A percentile compares a stretch with the other conserved stretches of the same genome.
Evolutionary conservation across 2,329 filamentous ascomycete species (phyloP).

Genomic region (Penicillium paneum): DNA sequence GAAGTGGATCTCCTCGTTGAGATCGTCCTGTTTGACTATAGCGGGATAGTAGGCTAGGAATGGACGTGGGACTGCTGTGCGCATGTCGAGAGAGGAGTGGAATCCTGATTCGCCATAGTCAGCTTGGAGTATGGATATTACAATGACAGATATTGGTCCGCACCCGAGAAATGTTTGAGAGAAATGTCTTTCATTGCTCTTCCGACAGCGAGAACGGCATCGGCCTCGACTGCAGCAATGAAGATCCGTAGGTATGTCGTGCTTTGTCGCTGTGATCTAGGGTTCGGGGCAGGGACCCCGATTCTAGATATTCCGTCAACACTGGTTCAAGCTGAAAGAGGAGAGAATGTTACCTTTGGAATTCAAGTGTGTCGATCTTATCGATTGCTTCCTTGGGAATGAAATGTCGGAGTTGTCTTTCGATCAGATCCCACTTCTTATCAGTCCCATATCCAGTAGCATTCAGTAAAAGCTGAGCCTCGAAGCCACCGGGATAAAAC

Average conservation of each 20-base stretch:
- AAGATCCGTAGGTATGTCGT: slow-evolving; percentile 50
- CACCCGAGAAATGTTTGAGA: slow-evolving; percentile 46
- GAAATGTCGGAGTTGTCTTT: slow-evolving; percentile 47
- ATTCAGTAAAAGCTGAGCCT: slow-evolving; percentile 47
- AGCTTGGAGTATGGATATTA: neutral
- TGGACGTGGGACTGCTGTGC: slow-evolving; percentile 40
- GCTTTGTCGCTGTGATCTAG: slow-evolving; percentile 40
- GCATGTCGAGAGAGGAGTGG: slow-evolving; percentile 43
- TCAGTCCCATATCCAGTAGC: slow-evolving; percentile 49
- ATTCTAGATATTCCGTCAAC: slow-evolving; percentile 19
- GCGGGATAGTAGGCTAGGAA: slow-evolving; percentile 46
- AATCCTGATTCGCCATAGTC: slow-evolving; percentile 30
- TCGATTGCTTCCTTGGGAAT: slow-evolving; percentile 42
- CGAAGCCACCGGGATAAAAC: slow-evolving; percentile 50
- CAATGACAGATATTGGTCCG: neutral
- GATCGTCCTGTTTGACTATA: slow-evolving; percentile 28
- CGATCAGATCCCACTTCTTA: slow-evolving; percentile 51
- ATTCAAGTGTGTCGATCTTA: slow-evolving; percentile 52
- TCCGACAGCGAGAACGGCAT: slow-evolving; percentile 29
- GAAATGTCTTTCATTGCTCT: slow-evolving; percentile 34
- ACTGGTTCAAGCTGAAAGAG: no score
- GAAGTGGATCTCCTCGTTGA: slow-evolving; percentile 30
- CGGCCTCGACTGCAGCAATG: slow-evolving; percentile 35
- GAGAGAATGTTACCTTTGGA: slow-evolving; percentile 42
- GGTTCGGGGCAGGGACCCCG: slow-evolving; percentile 40